These are phyloP conservation scores for Brassica juncea DNA, from an alignment of 345 rosid genomes.

Conservation along the genomic window DNA sequence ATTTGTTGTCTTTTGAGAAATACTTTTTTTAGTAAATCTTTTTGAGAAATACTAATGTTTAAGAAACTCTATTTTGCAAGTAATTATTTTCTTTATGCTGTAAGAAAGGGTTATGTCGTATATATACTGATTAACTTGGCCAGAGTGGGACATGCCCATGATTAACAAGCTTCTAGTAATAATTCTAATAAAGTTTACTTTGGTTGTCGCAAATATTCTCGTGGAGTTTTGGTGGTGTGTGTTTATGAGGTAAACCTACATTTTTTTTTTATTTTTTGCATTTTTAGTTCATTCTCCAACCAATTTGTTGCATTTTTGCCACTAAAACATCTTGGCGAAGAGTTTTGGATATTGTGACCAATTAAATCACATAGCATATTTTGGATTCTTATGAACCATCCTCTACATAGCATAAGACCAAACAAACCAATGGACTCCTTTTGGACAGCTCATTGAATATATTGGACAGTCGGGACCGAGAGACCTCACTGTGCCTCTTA, in stretches of 20 bases:
- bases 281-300: not conserved
- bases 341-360: not conserved
- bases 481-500: too few relatives aligned
- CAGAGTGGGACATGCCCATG: not conserved
- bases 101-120: not conserved
- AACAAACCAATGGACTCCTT: too few relatives aligned
- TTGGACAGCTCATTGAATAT: too few relatives aligned
- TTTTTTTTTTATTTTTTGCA: not conserved
- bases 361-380: not conserved
- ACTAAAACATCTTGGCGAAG: not conserved
- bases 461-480: too few relatives aligned
- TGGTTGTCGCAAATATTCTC: not conserved
- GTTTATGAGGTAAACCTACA: not conserved
- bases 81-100: not conserved
- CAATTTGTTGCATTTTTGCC: conserved; percentile 7
- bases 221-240: not conserved
- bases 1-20: not conserved
- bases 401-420: conserved; percentile 5
- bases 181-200: not conserved
- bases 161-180: not conserved
- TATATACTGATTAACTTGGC: not conserved
- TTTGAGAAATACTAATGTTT: not conserved
- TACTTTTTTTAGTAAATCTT: not conserved
- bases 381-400: conserved; percentile 4
- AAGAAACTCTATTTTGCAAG: not conserved